Conservation (phyloP, 139 green algal species). For the Chlorella sp. region DNA sequence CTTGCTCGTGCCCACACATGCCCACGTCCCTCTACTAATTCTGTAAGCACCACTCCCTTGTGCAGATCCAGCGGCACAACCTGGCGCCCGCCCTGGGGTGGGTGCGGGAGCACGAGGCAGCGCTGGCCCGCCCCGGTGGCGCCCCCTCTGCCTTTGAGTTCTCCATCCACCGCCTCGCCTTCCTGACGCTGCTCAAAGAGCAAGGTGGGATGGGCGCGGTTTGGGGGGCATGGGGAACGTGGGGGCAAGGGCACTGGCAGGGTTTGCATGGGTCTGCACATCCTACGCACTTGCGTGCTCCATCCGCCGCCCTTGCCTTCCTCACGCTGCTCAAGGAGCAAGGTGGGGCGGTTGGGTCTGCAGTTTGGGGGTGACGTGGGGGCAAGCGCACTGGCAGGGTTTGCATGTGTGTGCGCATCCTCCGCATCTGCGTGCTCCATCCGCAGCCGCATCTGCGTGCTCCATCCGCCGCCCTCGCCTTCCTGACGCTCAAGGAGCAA, state of each 20-base stretch:
- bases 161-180: conserved; percentile 83
- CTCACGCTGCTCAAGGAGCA: conserved; percentile 69
- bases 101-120: conserved; percentile 69
- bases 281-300: conserved; percentile 82
- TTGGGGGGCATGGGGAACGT: too few species aligned
- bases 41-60: too few species aligned
- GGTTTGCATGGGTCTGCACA: too few species aligned
- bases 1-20: too few species aligned
- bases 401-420: neutral
- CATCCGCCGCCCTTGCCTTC: conserved; percentile 87
- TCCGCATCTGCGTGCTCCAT: conserved; percentile 86
- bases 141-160: conserved; percentile 80
- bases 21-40: too few species aligned
- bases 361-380: neutral
- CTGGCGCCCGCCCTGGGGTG: conserved; percentile 85
- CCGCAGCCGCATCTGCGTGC: conserved; percentile 86
- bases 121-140: conserved; percentile 46
- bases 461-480: conserved; percentile 84
- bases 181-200: conserved; percentile 74
- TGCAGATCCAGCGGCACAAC: conserved; percentile 49
- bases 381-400: too few species aligned
- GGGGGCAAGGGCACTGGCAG: too few species aligned
- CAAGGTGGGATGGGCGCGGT: conserved; percentile 39
- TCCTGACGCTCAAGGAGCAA: conserved; percentile 75
- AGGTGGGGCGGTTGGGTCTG: conserved; percentile 38